Percentiles rank a stretch among this genome's conserved stretches.
Conservation (phyloP, 2,329 filamentous ascomycete genomes). For the Aspergillus puulaauensis region DNA sequence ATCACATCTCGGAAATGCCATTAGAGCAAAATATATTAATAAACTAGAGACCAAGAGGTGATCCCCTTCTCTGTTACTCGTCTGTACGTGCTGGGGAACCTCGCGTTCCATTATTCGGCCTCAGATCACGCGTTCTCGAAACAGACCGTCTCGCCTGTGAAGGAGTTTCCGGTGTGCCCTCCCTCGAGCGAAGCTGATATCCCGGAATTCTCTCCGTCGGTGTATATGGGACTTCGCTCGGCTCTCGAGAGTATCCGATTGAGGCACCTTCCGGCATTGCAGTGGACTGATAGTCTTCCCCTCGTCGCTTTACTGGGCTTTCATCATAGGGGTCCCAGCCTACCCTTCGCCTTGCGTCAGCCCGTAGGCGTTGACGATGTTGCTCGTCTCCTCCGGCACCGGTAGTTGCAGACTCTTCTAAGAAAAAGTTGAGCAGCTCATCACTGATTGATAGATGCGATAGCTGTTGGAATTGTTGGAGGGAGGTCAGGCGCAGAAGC, state of each 20-base stretch:
- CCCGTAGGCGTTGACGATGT: conserved; percentile 58
- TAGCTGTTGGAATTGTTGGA: conserved; percentile 89
- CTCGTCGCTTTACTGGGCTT: conserved; percentile 64
- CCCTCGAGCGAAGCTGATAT: conserved; percentile 32
- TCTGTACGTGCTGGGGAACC: conserved; percentile 23
- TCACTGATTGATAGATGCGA: conserved; percentile 89
- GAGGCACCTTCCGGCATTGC: conserved; percentile 27
- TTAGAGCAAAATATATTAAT: conserved; percentile 15
- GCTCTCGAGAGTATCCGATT: conserved; percentile 23
- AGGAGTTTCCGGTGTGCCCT: conserved; percentile 34
- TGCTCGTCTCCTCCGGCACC: conserved; percentile 64
- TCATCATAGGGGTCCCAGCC: conserved; percentile 74
- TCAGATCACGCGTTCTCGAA: conserved; percentile 19
- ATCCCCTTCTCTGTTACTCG: conserved; percentile 22
- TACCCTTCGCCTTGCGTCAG: conserved; percentile 61
- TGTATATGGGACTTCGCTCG: conserved; percentile 26
- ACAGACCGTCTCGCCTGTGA: conserved; percentile 21
- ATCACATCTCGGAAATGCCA: conserved; percentile 15
- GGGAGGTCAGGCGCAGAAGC: conserved; percentile 77
- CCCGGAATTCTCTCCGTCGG: conserved; percentile 25
- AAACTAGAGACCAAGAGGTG: conserved; percentile 36
- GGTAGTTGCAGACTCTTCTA: conserved; percentile 67
- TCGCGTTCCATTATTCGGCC: conserved; percentile 21
- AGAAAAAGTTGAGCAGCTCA: conserved; percentile 84
- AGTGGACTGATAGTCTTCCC: conserved; percentile 63